These are phyloP conservation scores for Leishmania major DNA, from an alignment of 208 protist genomes.

Conservation along the genomic window DNA sequence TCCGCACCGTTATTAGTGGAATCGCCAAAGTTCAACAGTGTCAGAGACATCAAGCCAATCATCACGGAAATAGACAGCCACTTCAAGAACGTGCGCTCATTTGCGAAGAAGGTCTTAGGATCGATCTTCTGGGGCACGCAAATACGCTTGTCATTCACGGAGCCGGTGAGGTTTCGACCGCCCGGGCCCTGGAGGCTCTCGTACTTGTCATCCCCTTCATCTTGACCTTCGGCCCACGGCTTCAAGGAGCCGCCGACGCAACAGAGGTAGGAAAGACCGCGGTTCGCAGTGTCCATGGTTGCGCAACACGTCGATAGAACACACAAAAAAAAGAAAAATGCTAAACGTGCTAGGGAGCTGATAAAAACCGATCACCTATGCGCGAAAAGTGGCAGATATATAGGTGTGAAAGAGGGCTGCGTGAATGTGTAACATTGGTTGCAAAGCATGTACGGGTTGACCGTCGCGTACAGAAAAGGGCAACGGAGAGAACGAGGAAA, in stretches of 20 bases:
- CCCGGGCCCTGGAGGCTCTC: constrained; percentile 72
- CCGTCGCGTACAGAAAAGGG: not conserved
- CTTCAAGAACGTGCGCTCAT: constrained; percentile 93
- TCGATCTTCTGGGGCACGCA: constrained; percentile 93
- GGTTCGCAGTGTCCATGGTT: constrained; percentile 52
- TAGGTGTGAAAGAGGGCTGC: not conserved
- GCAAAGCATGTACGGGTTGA: not conserved
- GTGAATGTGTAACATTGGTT: not conserved
- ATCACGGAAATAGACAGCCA: constrained; percentile 92
- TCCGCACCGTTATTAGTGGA: constrained; percentile 78
- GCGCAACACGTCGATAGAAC: not conserved
- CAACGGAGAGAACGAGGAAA: not conserved
- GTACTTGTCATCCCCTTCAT: constrained; percentile 87
- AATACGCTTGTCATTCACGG: constrained; percentile 85
- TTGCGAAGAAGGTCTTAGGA: constrained; percentile 93
- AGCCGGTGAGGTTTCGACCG: constrained; percentile 78
- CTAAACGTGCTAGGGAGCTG: not conserved
- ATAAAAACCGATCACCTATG: not conserved
- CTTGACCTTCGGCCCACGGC: constrained; percentile 87
- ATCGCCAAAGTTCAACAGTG: constrained; percentile 85
- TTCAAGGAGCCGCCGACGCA: constrained; percentile 72
- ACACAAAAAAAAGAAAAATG: not conserved
- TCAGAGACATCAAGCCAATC: constrained; percentile 89
- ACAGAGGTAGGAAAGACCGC: constrained; percentile 67
- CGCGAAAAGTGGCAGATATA: constrained; percentile 13